Percentiles rank a stretch among this genome's conserved stretches.
These are phyloP conservation scores for Diophrys sp. DNA, from an alignment of 73 alveolate genomes.

Conservation along the genomic window DNA sequence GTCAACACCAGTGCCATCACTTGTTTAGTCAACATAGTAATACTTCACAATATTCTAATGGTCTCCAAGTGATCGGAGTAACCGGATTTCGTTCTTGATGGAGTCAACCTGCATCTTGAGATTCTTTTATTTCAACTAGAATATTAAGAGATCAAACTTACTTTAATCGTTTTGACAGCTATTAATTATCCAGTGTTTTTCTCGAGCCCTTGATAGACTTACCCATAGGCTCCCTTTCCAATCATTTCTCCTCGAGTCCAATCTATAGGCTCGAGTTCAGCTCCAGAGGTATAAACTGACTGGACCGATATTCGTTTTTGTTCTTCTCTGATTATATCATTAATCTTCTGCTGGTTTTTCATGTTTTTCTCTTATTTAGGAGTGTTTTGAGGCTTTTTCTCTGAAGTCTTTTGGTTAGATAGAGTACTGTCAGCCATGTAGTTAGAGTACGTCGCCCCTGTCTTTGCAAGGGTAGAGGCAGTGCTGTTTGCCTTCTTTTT, in stretches of 20 bases:
- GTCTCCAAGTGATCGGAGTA: slow-evolving; percentile 34
- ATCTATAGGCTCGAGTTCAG: slow-evolving; percentile 13
- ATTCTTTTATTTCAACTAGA: slow-evolving; percentile 6
- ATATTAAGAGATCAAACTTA: slow-evolving; percentile 5
- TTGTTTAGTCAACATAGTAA: slow-evolving; percentile 52
- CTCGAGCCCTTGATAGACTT: slow-evolving; percentile 84
- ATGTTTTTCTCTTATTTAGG: no score
- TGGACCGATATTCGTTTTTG: background rate
- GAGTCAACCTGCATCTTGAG: slow-evolving; percentile 35
- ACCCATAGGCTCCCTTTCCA: slow-evolving; percentile 95
- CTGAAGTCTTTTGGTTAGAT: no score
- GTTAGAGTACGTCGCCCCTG: background rate
- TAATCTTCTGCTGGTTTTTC: background rate
- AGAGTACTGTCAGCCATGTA: no score
- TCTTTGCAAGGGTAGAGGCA: background rate
- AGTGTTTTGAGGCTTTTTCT: no score
- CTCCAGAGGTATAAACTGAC: background rate
- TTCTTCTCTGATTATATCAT: background rate
- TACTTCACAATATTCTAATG: slow-evolving; percentile 74
- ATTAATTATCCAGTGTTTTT: slow-evolving; percentile 64
- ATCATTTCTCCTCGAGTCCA: slow-evolving; percentile 69
- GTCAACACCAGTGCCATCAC: slow-evolving; percentile 45
- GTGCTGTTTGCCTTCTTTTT: background rate
- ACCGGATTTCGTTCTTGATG: slow-evolving; percentile 57
- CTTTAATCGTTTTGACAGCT: slow-evolving; percentile 79